A percentile compares a stretch with the other conserved stretches of the same genome.
Conservation (phyloP, 202 grass and related monocot species). For the Tripidium arundinaceum region DNA sequence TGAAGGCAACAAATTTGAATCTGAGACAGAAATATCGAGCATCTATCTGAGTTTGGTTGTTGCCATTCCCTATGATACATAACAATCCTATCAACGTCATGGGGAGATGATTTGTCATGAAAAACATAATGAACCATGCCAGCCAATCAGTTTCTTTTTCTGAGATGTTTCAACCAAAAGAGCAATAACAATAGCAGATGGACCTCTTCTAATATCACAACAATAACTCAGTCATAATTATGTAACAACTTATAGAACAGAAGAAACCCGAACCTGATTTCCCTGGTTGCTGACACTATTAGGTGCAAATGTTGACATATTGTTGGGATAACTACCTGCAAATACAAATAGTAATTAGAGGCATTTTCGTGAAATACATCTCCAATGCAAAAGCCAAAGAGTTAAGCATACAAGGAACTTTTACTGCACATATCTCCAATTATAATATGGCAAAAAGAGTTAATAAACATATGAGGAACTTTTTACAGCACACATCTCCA, state of each 20-base stretch:
- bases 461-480: neutral
- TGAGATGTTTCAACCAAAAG: neutral
- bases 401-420: neutral
- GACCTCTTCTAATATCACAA: slow-evolving; percentile 18
- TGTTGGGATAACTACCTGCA: slow-evolving; percentile 65
- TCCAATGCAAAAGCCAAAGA: neutral
- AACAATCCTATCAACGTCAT: neutral
- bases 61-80: slow-evolving; percentile 2
- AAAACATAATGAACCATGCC: neutral
- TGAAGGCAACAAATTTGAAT: slow-evolving; percentile 21
- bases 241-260: slow-evolving; percentile 14
- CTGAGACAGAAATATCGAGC: slow-evolving; percentile 7
- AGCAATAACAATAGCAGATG: slow-evolving; percentile 16
- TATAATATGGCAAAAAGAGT: slow-evolving; percentile 24
- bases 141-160: neutral
- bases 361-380: neutral
- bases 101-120: slow-evolving; percentile 4
- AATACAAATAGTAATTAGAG: slow-evolving; percentile 23
- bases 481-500: neutral
- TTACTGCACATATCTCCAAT: neutral
- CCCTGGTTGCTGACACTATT: slow-evolving; percentile 44
- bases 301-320: slow-evolving; percentile 51
- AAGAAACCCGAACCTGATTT: slow-evolving; percentile 69
- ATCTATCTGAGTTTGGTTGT: neutral
- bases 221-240: slow-evolving; percentile 8